Evolutionary conservation across 2,329 filamentous ascomycete species (phyloP), one percentile per base, ranked within the genome.

Genomic region (Neophaeococcomyces mojaviensis): DNA sequence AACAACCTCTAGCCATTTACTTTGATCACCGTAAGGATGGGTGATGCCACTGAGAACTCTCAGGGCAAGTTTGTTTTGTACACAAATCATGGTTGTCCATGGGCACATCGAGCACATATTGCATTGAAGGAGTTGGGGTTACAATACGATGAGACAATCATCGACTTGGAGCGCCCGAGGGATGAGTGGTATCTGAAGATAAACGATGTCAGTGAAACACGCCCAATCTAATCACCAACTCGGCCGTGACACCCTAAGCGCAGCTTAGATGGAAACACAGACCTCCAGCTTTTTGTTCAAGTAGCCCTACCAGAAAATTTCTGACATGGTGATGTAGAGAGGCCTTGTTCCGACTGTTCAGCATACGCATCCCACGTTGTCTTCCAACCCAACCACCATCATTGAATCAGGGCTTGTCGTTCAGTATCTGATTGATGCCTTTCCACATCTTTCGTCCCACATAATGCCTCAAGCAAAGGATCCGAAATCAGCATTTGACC

Each of bases 21-120:
- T n/a, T n/a, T n/a, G 10, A 28, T 10, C 4, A 22, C 16, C 18
- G 18, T 8, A 24, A 43, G 15, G 4, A 43, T 43, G 40, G 40
- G 30, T n/a, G 40, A 35, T 3, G 18, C 40, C 24, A 24, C 16
- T 32, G 19, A 54, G 54, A 49, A 50, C 65, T 22, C 28, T 2
- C 43, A 44, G 5, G 45, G 48, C 12, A 77, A 77, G 54, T 79
- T 86, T 61, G 81, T 69, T 26, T 69, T 86, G 34, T 88, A 88
- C 67, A 87, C 83, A 39, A 83, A 81, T 68, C 80, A 79, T 55
- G 42, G 55, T 40, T 88, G 84, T 61, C 84, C 84, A 18, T 88
- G 77, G 63, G 85, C 84, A 13, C 86, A 90, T 60, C 82, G 87
- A 30, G 84, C 79, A 1, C 82, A 88, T 56, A 86, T 88, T 49